Conservation (phyloP, 176 grass and related monocot species). For the Coix lacrymajobi region DNA sequence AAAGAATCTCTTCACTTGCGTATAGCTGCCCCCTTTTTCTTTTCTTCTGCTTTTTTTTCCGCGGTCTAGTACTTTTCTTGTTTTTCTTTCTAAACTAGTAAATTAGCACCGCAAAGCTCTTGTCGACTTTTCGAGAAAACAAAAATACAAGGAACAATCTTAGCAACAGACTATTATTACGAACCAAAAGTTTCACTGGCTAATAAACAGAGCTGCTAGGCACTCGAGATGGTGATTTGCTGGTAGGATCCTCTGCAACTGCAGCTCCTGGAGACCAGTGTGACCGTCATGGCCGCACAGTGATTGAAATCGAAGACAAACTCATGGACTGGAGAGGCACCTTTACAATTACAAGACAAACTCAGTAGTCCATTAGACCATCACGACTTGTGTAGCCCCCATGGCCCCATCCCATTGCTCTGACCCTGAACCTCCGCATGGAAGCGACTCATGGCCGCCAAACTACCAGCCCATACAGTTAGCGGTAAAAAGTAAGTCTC, state of each 20-base stretch:
- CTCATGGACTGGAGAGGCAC: neutral
- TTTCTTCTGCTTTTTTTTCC: neutral
- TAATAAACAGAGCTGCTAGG: neutral
- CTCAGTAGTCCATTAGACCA: neutral
- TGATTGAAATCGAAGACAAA: neutral
- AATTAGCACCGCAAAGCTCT: neutral
- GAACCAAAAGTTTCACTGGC: neutral
- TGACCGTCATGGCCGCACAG: neutral
- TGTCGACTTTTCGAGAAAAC: neutral
- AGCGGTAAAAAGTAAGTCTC: neutral
- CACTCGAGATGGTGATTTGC: neutral
- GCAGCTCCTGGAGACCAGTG: neutral
- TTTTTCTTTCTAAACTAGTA: neutral
- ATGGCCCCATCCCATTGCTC: no score
- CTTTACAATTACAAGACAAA: neutral
- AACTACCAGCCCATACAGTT: neutral
- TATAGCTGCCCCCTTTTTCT: neutral
- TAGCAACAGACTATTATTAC: neutral
- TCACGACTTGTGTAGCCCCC: neutral
- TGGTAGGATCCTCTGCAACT: neutral
- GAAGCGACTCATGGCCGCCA: neutral
- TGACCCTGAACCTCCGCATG: neutral
- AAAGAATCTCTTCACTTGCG: neutral
- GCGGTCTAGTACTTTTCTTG: neutral
- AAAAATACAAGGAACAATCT: neutral